Base-by-base conservation (phyloP, 352 stramenopile genomes). In the Phytophthora cactorum region DNA sequence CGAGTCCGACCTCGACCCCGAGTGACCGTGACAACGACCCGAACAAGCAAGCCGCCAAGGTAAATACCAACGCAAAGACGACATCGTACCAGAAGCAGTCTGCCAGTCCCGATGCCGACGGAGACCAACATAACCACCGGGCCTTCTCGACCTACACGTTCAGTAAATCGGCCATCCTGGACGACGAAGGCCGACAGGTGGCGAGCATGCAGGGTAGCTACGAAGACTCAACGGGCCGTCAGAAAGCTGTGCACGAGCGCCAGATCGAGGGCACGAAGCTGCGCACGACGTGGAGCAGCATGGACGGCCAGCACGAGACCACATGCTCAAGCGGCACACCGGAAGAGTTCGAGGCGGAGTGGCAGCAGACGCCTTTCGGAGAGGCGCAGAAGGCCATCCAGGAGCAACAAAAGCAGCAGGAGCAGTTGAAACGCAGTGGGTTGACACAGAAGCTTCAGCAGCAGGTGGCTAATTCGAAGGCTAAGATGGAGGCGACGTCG, bases 291-390 rank as follows among this genome's bases (percentile, higher is more conserved):
- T 36, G 31, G 31, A 36, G 1, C 31, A 5, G 31, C 31, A 36
- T 36, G 31, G 8, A 8, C 31, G n/a, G 81, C 78, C 57, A 78
- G 17, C 75, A 88, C 68, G 50, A 84, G 52, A 74, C 70, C 8
- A 49, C 83, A 11, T 86, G 75, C 62, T 82, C 77, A 11, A 70
- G 70, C 12, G 70, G 79, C 36, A 74, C 53, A 10, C 39, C 71
- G 2, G 80, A 88, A 0, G 84, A 87, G 39, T 92, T 92, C 61
- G 84, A 92, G 55, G 58, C 67, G 29, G 27, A 84, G 44, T 91
- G 83, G 81, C 61, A 69, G 28, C 49, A 84, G 45, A 89, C 84
- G 39, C 72, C 77, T 12, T 91, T 91, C 39, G 77, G 70, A 6
- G 59, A 85, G 56, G 78, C 69, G 7, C 73, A 86, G 41, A 71